These are phyloP conservation scores for Bipolaris victoriae DNA, from an alignment of 2,329 filamentous ascomycete genomes.

Conservation along the genomic window DNA sequence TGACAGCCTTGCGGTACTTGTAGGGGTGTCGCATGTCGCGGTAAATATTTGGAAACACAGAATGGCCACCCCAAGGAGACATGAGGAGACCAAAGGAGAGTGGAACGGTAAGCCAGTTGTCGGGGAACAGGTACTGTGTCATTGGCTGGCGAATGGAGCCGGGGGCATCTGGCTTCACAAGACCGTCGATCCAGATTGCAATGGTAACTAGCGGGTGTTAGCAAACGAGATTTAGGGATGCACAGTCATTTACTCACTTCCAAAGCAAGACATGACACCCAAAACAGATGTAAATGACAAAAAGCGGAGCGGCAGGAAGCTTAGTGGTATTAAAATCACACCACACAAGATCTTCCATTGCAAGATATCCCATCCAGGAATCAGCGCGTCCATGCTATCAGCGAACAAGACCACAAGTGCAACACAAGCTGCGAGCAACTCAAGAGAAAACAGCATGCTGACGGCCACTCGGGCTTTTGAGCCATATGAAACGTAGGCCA, in stretches of 20 bases:
- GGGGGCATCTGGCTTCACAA: conserved; percentile 77
- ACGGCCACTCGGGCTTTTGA: conserved; percentile 79
- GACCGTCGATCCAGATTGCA: conserved; percentile 83
- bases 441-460: conserved; percentile 84
- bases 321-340: conserved; percentile 77
- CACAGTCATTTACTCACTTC: conserved; percentile 68
- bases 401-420: conserved; percentile 92
- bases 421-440: conserved; percentile 86
- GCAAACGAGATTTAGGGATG: conserved; percentile 4
- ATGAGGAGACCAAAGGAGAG: conserved; percentile 90
- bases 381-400: conserved; percentile 82
- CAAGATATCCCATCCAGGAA: conserved; percentile 71
- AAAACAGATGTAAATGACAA: conserved; percentile 90
- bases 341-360: conserved; percentile 88
- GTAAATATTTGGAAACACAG: conserved; percentile 85
- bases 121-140: conserved; percentile 78
- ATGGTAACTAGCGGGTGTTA: conserved; percentile 69
- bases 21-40: conserved; percentile 80
- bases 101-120: conserved; percentile 85
- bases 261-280: conserved; percentile 88
- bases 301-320: conserved; percentile 81
- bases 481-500: conserved; percentile 91
- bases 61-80: conserved; percentile 76
- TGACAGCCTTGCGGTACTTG: conserved; percentile 77
- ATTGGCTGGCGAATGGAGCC: conserved; percentile 85